These are phyloP conservation scores for Posidonia australis DNA, from an alignment of 106 monocot genomes.

Conservation along the genomic window DNA sequence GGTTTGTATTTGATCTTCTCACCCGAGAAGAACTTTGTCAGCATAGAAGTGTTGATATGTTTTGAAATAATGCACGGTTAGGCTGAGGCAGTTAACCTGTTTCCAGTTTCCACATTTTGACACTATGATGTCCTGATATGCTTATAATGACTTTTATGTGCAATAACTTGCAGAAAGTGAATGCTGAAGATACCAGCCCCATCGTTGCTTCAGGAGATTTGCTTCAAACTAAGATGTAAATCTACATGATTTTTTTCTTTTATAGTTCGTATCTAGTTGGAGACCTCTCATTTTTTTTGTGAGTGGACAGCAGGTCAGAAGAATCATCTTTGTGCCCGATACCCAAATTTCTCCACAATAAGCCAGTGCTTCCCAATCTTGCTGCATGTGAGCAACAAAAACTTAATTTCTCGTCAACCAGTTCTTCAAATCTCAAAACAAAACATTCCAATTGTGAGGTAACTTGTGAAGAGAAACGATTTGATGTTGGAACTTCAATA, in stretches of 20 bases:
- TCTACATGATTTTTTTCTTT: background rate
- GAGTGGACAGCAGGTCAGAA: constrained; percentile 1
- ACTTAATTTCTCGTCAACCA: background rate
- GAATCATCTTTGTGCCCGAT: background rate
- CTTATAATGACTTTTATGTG: background rate
- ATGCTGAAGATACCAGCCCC: background rate
- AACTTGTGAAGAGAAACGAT: background rate
- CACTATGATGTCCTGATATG: too few relatives aligned
- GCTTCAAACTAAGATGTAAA: constrained; percentile 2
- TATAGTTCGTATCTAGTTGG: background rate
- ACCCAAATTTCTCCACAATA: background rate
- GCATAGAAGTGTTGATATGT: too few relatives aligned
- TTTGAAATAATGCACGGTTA: too few relatives aligned
- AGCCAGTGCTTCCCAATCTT: background rate
- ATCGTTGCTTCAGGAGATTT: background rate
- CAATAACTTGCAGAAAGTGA: background rate
- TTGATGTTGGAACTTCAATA: background rate
- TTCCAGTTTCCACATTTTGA: too few relatives aligned
- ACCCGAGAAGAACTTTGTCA: too few relatives aligned
- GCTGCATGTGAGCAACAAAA: background rate
- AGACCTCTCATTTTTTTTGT: background rate
- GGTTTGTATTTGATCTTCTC: too few relatives aligned
- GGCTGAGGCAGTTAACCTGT: too few relatives aligned
- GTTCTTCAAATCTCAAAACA: constrained; percentile 2
- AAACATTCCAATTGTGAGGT: background rate